phyloP scores from a whole-genome alignment of 345 rosid species.

The Eucalyptus curtisii region DNA sequence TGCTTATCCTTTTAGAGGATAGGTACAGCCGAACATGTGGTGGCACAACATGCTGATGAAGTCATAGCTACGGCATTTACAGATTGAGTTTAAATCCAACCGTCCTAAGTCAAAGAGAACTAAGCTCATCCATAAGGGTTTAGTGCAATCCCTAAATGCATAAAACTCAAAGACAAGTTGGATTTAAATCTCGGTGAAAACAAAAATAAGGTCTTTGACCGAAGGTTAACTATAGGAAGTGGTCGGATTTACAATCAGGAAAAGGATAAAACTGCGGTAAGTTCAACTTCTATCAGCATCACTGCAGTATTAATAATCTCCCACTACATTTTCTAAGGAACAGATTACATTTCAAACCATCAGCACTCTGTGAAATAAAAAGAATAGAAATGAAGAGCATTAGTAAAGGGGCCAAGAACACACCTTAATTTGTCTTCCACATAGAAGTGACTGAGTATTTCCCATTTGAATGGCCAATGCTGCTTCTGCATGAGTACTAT shows the following conservation, averaged over 20 bases:
- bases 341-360: background rate
- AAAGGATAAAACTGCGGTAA: background rate
- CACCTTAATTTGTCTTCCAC: constrained; percentile 86
- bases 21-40: background rate
- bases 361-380: background rate
- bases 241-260: background rate
- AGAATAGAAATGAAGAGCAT: too few relatives aligned
- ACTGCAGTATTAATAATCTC: background rate
- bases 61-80: background rate
- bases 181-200: background rate
- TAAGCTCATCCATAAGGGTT: background rate
- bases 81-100: background rate
- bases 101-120: background rate
- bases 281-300: background rate
- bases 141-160: background rate
- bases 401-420: background rate
- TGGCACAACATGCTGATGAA: background rate
- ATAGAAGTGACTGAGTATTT: constrained; percentile 60
- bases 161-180: background rate
- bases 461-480: constrained; percentile 90
- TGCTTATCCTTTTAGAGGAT: background rate
- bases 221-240: background rate
- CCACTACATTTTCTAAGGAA: background rate
- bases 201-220: background rate
- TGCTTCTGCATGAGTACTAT: constrained; percentile 78